Percentiles rank a stretch among this genome's conserved stretches.
phyloP scores from a whole-genome alignment of 2,329 filamentous ascomycete species.

The Microsporum canis region DNA sequence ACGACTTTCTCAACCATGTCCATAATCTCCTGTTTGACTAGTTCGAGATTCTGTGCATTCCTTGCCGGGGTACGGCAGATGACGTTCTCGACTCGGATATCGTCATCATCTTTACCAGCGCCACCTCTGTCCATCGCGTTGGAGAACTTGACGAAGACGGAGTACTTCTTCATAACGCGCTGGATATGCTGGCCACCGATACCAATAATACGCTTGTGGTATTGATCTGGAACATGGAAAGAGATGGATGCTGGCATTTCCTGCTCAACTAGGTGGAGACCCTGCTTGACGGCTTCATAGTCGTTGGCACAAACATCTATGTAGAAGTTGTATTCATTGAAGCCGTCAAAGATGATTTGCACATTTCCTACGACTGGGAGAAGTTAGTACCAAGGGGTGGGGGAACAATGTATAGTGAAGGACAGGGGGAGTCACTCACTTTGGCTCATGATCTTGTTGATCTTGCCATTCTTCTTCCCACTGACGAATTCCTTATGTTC shows the following conservation, averaged over 20 bases:
- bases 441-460: conserved; percentile 99
- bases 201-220: conserved; percentile 98
- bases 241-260: conserved; percentile 99
- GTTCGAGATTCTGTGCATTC: conserved; percentile 90
- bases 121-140: conserved; percentile 97
- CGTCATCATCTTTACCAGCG: conserved; percentile 89
- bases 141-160: conserved; percentile 98
- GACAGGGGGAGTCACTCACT: conserved; percentile 43
- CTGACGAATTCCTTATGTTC: conserved; percentile 99
- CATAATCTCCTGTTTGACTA: conserved; percentile 97
- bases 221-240: conserved; percentile 97
- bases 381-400: conserved; percentile 10
- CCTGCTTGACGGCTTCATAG: conserved; percentile 90
- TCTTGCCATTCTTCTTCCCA: conserved; percentile 99
- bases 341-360: conserved; percentile 97
- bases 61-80: conserved; percentile 95
- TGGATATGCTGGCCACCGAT: conserved; percentile 98
- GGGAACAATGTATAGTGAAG: not conserved
- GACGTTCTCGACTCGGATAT: conserved; percentile 97
- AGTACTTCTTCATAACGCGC: conserved; percentile 99
- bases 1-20: conserved; percentile 97
- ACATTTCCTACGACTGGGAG: conserved; percentile 55
- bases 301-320: conserved; percentile 90
- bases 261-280: conserved; percentile 84
- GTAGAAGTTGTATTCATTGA: conserved; percentile 99